Evolutionary conservation across 2,329 filamentous ascomycete genomes (phyloP), one percentile per base, ranked within the genome.

Genomic region (Sclerotinia nivalis): DNA sequence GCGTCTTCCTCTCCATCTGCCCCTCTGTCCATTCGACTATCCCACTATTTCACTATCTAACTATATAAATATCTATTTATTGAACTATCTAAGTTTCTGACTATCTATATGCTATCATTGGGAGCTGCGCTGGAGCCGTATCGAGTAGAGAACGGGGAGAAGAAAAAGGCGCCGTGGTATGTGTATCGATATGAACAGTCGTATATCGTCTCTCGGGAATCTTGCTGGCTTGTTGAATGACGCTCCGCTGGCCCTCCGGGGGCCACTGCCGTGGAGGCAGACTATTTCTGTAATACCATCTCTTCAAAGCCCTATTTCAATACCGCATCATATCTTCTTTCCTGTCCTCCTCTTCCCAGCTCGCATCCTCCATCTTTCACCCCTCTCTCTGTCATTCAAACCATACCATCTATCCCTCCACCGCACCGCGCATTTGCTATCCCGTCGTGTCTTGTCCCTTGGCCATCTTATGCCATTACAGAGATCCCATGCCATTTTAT

Each of bases 111-210:
- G 3, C 6, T 37, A n/a, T n/a, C 0, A 2, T 1, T n/a, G 20
- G 10, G n/a, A 37, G 6, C 34, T 40, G 1, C 12, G 0, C 4
- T 0, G 22, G 9, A 49, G 47, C 47, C n/a, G 22, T 34, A n/a
- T 7, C 18, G 6, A 22, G 2, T 22, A 5, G 55, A 58, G 55
- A 34, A 58, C 31, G 13, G 56, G 34, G 58, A 40, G n/a, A 60
- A 59, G 59, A 47, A 71, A 83, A 37, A 37, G 55, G 52, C 28
- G 4, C 2, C 18, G 13, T 45, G 4, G 43, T 13, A 13, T 22
- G 5, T 18, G 40, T 47, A n/a, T 61, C 40, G 58, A 31, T 28
- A 47, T 31, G 6, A 45, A 28, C 10, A 4, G 40, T 47, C 58
- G 25, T 45, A 8, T 9, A 45, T 22, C 58, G 58, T 31, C 25